These are phyloP conservation scores for Plectosphaerella cucumerina DNA, from an alignment of 2,329 filamentous ascomycete genomes.

Conservation along the genomic window DNA sequence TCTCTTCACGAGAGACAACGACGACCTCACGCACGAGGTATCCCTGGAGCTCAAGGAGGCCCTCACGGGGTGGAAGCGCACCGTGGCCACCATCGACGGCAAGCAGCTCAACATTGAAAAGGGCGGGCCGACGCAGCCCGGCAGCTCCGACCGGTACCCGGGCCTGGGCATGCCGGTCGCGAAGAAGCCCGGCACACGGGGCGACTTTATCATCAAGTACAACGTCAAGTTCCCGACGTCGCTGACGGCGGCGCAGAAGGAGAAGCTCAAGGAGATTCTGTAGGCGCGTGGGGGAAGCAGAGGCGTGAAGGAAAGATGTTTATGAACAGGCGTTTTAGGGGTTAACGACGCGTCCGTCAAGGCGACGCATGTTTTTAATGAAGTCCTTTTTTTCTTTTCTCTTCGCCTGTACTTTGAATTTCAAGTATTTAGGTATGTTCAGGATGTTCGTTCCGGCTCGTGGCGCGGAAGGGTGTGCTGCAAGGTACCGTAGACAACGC, in stretches of 20 bases:
- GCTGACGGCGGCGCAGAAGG: constrained; percentile 75
- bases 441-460: too few species aligned
- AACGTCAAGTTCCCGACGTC: constrained; percentile 88
- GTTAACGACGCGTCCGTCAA: neutral
- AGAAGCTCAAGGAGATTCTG: constrained; percentile 74
- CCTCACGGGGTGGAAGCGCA: constrained; percentile 87
- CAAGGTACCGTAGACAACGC: too few species aligned
- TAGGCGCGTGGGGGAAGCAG: constrained; percentile 26
- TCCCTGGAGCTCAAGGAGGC: constrained; percentile 90
- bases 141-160: constrained; percentile 76
- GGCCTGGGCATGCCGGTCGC: constrained; percentile 90
- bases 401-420: too few species aligned
- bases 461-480: too few species aligned
- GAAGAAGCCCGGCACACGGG: constrained; percentile 80
- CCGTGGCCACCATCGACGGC: constrained; percentile 90
- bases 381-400: neutral
- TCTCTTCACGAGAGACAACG: constrained; percentile 79
- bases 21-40: constrained; percentile 76
- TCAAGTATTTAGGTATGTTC: too few species aligned
- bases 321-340: neutral
- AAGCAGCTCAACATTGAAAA: constrained; percentile 78
- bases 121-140: constrained; percentile 79
- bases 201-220: constrained; percentile 84
- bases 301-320: neutral
- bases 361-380: neutral